Conservation (phyloP, 2,329 filamentous ascomycete genomes). For the Rhexocercosporidium sp. region DNA sequence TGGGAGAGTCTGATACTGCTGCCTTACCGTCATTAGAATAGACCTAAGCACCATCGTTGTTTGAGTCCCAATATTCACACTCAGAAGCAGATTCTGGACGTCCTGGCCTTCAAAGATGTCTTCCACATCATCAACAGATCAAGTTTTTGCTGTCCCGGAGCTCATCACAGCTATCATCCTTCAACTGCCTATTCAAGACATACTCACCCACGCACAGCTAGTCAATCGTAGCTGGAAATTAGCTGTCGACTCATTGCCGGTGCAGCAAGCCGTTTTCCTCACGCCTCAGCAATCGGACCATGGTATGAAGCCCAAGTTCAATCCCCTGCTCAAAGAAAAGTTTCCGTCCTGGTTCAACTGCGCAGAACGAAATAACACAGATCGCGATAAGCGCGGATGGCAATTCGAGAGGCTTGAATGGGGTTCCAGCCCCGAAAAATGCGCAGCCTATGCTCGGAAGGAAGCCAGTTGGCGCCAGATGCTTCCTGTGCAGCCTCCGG, state of each 20-base stretch:
- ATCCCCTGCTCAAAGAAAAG: conserved; percentile 15
- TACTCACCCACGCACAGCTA: conserved; percentile 21
- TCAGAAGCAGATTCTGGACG: background rate
- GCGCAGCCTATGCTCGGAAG: conserved; percentile 15
- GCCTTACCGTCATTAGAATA: no score
- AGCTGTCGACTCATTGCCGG: background rate
- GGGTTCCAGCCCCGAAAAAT: background rate
- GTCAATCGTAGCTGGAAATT: conserved; percentile 21
- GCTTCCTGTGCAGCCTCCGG: conserved; percentile 23
- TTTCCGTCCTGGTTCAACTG: conserved; percentile 21
- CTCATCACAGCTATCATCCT: conserved; percentile 21
- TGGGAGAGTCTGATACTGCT: no score
- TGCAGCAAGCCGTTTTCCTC: conserved; percentile 25
- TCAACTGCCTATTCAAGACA: conserved; percentile 20
- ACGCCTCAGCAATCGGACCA: background rate
- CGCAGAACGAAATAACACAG: background rate
- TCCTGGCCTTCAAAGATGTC: background rate
- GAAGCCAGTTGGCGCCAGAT: conserved; percentile 27
- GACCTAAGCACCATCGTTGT: background rate
- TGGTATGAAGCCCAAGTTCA: conserved; percentile 4
- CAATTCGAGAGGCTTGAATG: conserved; percentile 16
- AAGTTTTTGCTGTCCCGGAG: conserved; percentile 20
- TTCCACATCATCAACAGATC: background rate
- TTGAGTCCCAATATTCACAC: background rate
- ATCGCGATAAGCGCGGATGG: background rate